Conservation (phyloP, 176 grass and related monocot genomes). For the Aegilops speltoides region DNA sequence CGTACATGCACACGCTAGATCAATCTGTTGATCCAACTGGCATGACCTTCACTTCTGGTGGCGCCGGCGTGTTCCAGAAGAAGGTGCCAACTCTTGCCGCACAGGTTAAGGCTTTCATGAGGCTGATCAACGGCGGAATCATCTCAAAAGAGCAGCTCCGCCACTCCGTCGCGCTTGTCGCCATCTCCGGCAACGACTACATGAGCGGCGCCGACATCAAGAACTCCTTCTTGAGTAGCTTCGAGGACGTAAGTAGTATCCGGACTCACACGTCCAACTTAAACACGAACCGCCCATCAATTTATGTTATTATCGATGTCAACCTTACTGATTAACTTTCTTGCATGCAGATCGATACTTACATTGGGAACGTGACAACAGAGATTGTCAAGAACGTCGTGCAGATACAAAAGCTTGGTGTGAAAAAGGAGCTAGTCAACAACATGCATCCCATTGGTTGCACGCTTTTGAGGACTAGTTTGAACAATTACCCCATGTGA, state of each 20-base stretch:
- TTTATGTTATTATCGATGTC: too few relatives aligned
- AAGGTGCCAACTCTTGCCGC: neutral
- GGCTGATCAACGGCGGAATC: neutral
- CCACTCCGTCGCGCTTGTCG: constrained; percentile 18
- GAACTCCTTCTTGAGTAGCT: neutral
- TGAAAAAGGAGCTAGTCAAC: constrained; percentile 31
- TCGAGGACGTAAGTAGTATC: neutral
- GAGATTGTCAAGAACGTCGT: neutral
- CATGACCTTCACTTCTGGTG: constrained; percentile 54
- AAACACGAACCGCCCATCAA: neutral
- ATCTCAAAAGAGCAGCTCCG: neutral
- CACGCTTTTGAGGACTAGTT: constrained; percentile 7
- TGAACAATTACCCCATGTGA: constrained; percentile 15
- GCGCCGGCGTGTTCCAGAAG: constrained; percentile 23
- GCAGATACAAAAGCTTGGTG: neutral
- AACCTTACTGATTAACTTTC: neutral
- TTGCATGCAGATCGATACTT: neutral
- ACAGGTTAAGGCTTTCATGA: neutral
- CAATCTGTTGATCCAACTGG: neutral
- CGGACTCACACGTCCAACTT: neutral
- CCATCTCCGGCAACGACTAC: constrained; percentile 40
- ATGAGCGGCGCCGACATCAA: neutral
- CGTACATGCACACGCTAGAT: neutral
- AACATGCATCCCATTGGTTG: constrained; percentile 35
- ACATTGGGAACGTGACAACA: neutral